Evolutionary conservation across 2,329 filamentous ascomycete genomes (phyloP), one percentile per base, ranked within the genome.

Genomic region (Camillea tinctor): DNA sequence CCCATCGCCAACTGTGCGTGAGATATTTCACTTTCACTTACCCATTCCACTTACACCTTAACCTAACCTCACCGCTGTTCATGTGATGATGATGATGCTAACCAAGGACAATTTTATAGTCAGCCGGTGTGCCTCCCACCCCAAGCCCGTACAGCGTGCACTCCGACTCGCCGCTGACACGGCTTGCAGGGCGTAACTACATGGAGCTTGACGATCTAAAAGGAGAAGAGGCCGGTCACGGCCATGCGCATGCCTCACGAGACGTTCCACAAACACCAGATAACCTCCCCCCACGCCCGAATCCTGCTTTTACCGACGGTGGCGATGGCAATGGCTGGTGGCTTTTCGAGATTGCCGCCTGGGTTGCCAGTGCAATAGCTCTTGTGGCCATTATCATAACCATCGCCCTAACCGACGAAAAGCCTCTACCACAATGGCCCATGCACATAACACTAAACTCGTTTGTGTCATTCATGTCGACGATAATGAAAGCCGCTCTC

Each of bases 381-480:
- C 51, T 62, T 7, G 57, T 52, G 50, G 52, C 54, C 23, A 60
- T 62, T 22, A 26, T 62, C n/a, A 30, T 55, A 15, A 60, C 57
- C 19, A 50, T 62, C 13, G 57, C 40, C 11, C 15, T 62, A 13
- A 62, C 57, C 40, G 52, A 62, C 48, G 55, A n/a, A 30, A 30
- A 50, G 3, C 49, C 60, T 20, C 56, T 64, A 19, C 58, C 55
- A 3, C 54, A 50, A 8, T 62, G 60, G 62, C 62, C 62, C 7
- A 60, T 64, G 56, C 22, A 56, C 20, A 56, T 63, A 19, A 64
- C 63, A 8, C 58, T 64, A 24, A 64, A 64, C 60, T 64, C 63
- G 2, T 63, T 63, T 50, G 50, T 64, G 15, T 56, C 63, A 6
- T 64, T 63, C 52, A 59, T 61, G 58, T 57, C 63, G 54, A 64